Evolutionary conservation across 768 basidiomycete genomes (phyloP).

Genomic region (Trichaptum fuscoviolaceum): DNA sequence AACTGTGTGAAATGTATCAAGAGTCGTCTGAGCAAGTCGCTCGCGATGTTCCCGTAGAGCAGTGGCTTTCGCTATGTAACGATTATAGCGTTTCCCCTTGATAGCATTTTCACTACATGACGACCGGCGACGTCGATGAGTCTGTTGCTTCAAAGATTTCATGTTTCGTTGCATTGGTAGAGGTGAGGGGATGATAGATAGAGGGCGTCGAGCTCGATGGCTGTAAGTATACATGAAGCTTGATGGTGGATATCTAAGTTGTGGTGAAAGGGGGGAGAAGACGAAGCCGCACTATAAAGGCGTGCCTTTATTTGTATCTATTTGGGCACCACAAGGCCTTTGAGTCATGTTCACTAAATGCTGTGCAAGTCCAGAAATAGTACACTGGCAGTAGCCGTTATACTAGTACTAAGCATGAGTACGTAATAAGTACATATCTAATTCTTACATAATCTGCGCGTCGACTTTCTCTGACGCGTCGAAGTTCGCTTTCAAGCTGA

Average conservation of each 20-base stretch:
- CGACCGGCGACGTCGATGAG: neutral
- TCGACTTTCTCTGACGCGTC: too few relatives aligned
- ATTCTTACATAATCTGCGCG: too few relatives aligned
- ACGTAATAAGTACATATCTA: too few relatives aligned
- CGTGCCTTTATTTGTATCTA: neutral
- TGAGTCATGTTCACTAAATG: neutral
- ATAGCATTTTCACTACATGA: neutral
- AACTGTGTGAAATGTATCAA: slow-evolving; percentile 2
- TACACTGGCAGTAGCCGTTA: too few relatives aligned
- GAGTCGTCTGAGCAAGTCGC: neutral
- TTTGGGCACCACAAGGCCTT: neutral
- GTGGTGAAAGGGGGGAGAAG: neutral
- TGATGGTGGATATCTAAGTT: neutral
- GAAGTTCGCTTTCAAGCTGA: too few relatives aligned
- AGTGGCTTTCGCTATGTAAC: neutral
- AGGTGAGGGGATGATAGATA: neutral
- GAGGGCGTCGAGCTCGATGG: neutral
- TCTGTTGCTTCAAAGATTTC: neutral
- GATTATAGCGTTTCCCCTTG: neutral
- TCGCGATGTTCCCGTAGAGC: neutral
- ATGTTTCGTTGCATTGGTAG: neutral
- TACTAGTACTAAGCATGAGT: too few relatives aligned
- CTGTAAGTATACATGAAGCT: neutral
- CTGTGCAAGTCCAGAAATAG: neutral
- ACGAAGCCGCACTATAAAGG: neutral